These are phyloP conservation scores for Cicer pinnatifidum DNA, from an alignment of 306 rosid genomes.

Conservation along the genomic window DNA sequence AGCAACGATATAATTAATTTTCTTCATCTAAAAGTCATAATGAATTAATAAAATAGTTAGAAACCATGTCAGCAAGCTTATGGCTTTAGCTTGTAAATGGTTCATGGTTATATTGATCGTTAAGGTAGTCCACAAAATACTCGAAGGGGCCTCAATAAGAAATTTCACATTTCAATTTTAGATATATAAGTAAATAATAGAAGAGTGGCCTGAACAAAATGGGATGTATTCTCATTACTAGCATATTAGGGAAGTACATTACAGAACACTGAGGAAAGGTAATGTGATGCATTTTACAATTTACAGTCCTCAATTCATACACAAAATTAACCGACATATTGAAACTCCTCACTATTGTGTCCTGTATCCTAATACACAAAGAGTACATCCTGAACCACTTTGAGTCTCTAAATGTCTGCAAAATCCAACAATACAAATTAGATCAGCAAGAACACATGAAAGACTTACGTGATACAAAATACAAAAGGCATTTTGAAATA, in stretches of 20 bases:
- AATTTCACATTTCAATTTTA: constrained; percentile 15
- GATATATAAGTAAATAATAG: not conserved
- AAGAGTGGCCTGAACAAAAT: constrained; percentile 38
- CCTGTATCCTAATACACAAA: constrained; percentile 52
- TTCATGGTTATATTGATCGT: not conserved
- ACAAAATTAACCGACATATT: constrained; percentile 45
- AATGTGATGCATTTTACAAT: constrained; percentile 42
- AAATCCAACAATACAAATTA: constrained; percentile 46
- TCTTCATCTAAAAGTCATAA: too few relatives aligned
- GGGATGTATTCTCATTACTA: constrained; percentile 50
- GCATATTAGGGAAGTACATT: constrained; percentile 36
- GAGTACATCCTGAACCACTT: constrained; percentile 60
- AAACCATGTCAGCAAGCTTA: too few relatives aligned
- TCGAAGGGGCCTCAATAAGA: not conserved
- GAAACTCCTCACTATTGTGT: constrained; percentile 51
- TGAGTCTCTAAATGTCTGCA: constrained; percentile 69
- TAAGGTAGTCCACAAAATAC: not conserved
- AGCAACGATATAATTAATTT: too few relatives aligned
- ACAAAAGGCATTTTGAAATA: constrained; percentile 12
- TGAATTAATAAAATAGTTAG: too few relatives aligned
- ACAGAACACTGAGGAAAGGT: constrained; percentile 45
- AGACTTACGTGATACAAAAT: not conserved
- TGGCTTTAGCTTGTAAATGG: not conserved
- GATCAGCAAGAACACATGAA: constrained; percentile 39
- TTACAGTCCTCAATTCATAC: constrained; percentile 50